Base-by-base conservation (phyloP, 1,139 yeast species). In the Hyphopichia pseudoburtonii region DNA sequence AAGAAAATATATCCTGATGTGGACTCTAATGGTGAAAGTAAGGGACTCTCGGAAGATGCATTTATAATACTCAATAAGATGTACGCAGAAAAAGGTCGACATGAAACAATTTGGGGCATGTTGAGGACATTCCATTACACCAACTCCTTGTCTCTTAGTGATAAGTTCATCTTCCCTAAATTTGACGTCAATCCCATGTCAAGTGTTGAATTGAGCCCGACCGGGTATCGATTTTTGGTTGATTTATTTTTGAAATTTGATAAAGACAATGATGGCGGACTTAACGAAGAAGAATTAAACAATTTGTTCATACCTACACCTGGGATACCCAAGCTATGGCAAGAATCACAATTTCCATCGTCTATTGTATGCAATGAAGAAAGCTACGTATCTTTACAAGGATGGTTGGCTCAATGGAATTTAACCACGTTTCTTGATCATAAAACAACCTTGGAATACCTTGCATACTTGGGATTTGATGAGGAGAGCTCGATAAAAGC, bases 381-480 rank as follows among this genome's bases (percentile, higher is more conserved):
- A 44, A 97, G 96, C 0, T 78, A 82, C 54, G 92, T 92, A 3
- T 87, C 97, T 0, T 62, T 92, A 23, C 97, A 92, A 63, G 98
- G 98, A 2, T 92, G 98, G 98, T 64, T 92, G 31, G 97, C 98
- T 0, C 97, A 92, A 52, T 92, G 98, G 98, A 84, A 92, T 48
- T 83, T 92, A 82, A 88, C 97, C 0, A 90, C 97, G 0, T 88
- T 82, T 51, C 65, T 92, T 28, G 95, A 89, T 51, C 82, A 86
- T 55, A 80, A 76, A 51, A 83, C 89, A 1, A 89, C 97, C 0
- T 72, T 92, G 40, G 95, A 89, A 37, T 92, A 90, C 53, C 64
- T 92, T 42, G 96, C 95, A 0, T 86, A 87, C 60, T 70, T 92
- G 38, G 98, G 98, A 0, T 90, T 85, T 53, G 95, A 87, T 35